These are phyloP conservation scores for Oryza rufipogon DNA, from an alignment of 176 grass and related monocot genomes.

Conservation along the genomic window DNA sequence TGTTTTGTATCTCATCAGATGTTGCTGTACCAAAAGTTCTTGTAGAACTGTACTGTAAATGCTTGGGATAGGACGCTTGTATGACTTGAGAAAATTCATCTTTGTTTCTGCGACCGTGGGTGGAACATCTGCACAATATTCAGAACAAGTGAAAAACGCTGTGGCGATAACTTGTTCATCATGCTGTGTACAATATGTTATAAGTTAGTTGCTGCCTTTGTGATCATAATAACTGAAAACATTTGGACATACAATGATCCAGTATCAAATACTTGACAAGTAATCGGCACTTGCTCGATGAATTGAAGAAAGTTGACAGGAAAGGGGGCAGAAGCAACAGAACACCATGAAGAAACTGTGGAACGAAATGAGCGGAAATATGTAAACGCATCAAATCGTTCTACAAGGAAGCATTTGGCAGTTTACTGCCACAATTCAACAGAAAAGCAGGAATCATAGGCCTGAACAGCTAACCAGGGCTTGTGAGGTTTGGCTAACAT, in stretches of 20 bases:
- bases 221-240: background rate
- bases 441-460: background rate
- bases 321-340: background rate
- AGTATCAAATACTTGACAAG: slow-evolving; percentile 10
- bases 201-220: background rate
- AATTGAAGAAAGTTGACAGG: background rate
- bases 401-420: background rate
- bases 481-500: background rate
- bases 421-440: background rate
- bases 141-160: slow-evolving; percentile 33
- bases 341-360: background rate
- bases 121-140: slow-evolving; percentile 63
- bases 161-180: background rate
- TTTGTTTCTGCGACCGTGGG: slow-evolving; percentile 92
- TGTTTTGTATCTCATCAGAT: slow-evolving; percentile 96
- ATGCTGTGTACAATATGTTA: background rate
- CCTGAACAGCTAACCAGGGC: background rate
- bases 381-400: background rate
- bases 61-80: slow-evolving; percentile 94
- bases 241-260: slow-evolving; percentile 5
- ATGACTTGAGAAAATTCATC: slow-evolving; percentile 82
- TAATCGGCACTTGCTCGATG: slow-evolving; percentile 9
- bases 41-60: slow-evolving; percentile 91
- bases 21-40: slow-evolving; percentile 94
- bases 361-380: slow-evolving; percentile 6